Evolutionary conservation across 2,329 filamentous ascomycete species (phyloP).

Genomic region (Trichoderma arundinaceum): DNA sequence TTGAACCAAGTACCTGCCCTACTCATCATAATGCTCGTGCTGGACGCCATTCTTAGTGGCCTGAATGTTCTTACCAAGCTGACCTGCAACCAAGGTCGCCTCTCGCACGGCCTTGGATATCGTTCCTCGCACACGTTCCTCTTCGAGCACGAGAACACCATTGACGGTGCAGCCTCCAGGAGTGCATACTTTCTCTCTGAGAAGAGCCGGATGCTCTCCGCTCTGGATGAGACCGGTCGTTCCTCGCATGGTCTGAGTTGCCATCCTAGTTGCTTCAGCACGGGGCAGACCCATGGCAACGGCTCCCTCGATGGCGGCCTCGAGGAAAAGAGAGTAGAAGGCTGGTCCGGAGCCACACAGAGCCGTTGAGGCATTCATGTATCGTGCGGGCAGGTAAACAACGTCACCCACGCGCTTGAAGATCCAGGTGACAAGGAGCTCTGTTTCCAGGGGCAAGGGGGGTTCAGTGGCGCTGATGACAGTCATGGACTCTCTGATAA

Average conservation of each 20-base stretch:
- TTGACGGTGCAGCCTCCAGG: slow-evolving; percentile 80
- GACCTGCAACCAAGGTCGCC: slow-evolving; percentile 71
- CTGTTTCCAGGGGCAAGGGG: slow-evolving; percentile 59
- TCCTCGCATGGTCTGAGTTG: slow-evolving; percentile 78
- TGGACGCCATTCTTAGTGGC: slow-evolving; percentile 37
- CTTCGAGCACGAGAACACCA: slow-evolving; percentile 74
- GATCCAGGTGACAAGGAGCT: slow-evolving; percentile 72
- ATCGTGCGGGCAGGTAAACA: slow-evolving; percentile 66
- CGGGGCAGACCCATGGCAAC: slow-evolving; percentile 79
- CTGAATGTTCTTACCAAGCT: slow-evolving; percentile 55
- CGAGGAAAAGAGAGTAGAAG: slow-evolving; percentile 76
- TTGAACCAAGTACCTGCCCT: not conserved
- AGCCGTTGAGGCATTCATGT: slow-evolving; percentile 76
- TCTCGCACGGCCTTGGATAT: slow-evolving; percentile 73
- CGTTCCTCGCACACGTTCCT: slow-evolving; percentile 70
- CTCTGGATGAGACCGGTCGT: slow-evolving; percentile 70
- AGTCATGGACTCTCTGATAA: slow-evolving; percentile 82
- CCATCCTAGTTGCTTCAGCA: slow-evolving; percentile 76
- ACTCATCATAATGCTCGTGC: slow-evolving; percentile 16
- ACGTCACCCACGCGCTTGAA: slow-evolving; percentile 77
- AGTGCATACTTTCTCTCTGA: slow-evolving; percentile 78
- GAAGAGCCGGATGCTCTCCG: slow-evolving; percentile 75
- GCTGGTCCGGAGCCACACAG: slow-evolving; percentile 77
- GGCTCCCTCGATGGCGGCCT: slow-evolving; percentile 76
- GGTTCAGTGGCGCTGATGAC: slow-evolving; percentile 71